Evolutionary conservation across 164 flowering plant species (phyloP), one percentile per base, ranked within the genome.

Genomic region (Tetrastigma voinierianum): DNA sequence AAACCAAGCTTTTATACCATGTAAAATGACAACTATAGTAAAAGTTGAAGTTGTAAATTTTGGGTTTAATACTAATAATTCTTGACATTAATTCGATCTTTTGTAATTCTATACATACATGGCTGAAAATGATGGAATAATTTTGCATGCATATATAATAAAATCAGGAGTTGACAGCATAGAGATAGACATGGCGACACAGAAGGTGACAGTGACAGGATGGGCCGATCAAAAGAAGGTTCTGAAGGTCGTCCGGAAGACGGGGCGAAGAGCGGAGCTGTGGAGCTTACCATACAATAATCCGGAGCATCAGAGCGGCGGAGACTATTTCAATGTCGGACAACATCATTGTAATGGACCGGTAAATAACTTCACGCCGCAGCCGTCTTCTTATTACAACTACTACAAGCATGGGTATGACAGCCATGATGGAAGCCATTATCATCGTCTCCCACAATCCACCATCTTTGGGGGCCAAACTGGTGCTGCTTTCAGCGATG

Each of bases 121-220:
- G n/a, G 10, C 19, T 14, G 17, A 20, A 53, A 20, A 21, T 23
- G 2, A 9, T 17, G 32, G 17, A 23, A 3, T 19, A 14, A 57
- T 19, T 17, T 13, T 20, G 12, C 23, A 5, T 66, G 25, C 25
- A 5, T 53, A 43, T n/a, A 14, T 61, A 16, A 43, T n/a, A 14
- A 57, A 16, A 10, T 46, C 78, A 84, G 96, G 96, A 19, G 85
- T 90, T 60, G 88, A 90, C 53, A 77, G 69, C 44, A 64, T 88
- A 10, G 91, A 86, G 2, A 76, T 90, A 57, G 92, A 90, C 73
- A 80, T 88, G 90, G 25, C 25, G 70, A 75, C 84, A 86, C 93
- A 90, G 66, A 88, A 88, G 74, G 96, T 90, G 69, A 87, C 88
- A 1, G 90, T 91, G 1, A 88, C 84, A 0, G 97, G 97, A 23